These are phyloP conservation scores for Collybiopsis luxurians DNA, from an alignment of 768 basidiomycete species.

Conservation along the genomic window DNA sequence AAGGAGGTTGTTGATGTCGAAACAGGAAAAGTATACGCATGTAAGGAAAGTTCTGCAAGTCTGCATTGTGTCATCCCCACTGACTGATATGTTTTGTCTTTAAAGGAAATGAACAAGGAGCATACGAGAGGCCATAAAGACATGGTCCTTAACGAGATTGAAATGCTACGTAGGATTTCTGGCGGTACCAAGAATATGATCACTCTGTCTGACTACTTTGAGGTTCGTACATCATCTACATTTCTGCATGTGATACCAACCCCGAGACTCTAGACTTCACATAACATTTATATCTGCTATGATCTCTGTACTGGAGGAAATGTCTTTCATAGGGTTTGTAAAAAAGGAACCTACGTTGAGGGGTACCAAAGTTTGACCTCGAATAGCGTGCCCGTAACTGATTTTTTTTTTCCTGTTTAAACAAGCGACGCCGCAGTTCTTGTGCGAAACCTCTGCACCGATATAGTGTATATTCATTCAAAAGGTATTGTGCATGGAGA, in stretches of 20 bases:
- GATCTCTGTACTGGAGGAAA: no score
- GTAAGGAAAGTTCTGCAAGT: no score
- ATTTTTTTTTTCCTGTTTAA: not conserved
- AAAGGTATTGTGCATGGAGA: constrained; percentile 37
- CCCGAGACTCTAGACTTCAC: no score
- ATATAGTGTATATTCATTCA: constrained; percentile 70
- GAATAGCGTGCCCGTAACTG: not conserved
- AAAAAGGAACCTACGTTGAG: no score
- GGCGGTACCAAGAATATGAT: constrained; percentile 70
- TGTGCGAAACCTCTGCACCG: constrained; percentile 57
- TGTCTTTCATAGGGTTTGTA: no score
- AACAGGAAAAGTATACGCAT: constrained; percentile 35
- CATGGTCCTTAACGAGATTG: constrained; percentile 78
- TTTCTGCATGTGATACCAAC: no score
- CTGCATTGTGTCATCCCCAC: no score
- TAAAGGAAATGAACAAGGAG: constrained; percentile 83
- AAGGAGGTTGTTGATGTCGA: constrained; percentile 73
- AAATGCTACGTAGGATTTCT: constrained; percentile 69
- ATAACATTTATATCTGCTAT: no score
- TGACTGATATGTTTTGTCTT: constrained; percentile 38
- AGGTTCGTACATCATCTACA: constrained; percentile 46
- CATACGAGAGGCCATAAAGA: constrained; percentile 76
- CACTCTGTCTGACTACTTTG: constrained; percentile 73
- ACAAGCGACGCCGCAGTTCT: constrained; percentile 66
- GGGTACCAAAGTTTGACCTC: no score